Evolutionary conservation across 2,329 filamentous ascomycete species (phyloP).

Genomic region (Trichoderma endophyticum): DNA sequence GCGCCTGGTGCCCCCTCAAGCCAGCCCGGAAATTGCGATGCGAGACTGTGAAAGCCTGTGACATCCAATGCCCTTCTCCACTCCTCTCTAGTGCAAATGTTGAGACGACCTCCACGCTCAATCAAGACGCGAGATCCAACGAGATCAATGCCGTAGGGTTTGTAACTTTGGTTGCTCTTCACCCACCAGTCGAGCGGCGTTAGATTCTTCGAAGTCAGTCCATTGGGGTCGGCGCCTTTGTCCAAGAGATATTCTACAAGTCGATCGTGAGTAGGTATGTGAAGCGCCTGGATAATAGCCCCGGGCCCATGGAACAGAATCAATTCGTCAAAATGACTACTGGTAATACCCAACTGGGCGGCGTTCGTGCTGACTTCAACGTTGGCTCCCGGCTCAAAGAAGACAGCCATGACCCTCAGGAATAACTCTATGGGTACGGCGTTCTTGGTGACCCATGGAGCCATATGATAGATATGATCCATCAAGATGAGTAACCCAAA

Average conservation of each 20-base stretch:
- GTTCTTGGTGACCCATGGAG: no score
- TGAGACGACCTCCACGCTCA: background rate
- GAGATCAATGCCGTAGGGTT: no score
- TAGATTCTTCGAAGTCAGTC: background rate
- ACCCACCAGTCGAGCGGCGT: background rate
- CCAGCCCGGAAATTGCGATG: background rate
- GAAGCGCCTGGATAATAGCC: background rate
- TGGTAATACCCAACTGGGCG: no score
- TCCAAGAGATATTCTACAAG: background rate
- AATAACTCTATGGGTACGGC: background rate
- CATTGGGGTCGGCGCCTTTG: background rate
- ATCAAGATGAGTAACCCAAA: background rate
- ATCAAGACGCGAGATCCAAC: background rate
- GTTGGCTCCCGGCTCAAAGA: background rate
- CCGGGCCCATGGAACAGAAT: no score
- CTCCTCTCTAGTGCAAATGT: background rate
- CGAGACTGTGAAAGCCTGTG: no score
- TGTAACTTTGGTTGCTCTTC: accelerated
- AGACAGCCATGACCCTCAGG: background rate
- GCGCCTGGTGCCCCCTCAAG: background rate
- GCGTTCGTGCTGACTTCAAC: background rate
- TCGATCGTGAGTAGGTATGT: background rate
- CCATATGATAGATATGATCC: background rate
- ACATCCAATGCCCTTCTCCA: background rate
- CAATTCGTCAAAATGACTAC: background rate